These are phyloP conservation scores for Linaria vulgaris DNA, from an alignment of 257 asterid genomes.

Conservation along the genomic window DNA sequence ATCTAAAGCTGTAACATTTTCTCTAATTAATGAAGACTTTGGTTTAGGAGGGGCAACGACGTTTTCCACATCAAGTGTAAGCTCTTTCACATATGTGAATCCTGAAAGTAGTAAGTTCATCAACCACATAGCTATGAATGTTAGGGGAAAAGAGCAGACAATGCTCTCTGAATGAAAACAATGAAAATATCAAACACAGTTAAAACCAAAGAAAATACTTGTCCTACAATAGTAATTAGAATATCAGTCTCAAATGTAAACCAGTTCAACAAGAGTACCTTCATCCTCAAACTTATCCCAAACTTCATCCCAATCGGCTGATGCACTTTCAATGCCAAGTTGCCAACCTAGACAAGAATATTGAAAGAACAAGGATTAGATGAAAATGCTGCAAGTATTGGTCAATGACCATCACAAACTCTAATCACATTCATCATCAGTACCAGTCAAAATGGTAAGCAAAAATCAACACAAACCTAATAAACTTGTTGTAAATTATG, in stretches of 20 bases:
- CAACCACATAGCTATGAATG: conserved; percentile 4
- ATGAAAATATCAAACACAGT: not conserved
- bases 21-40: conserved; percentile 60
- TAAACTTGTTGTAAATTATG: not conserved
- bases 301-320: conserved; percentile 97
- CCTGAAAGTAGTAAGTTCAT: conserved; percentile 44
- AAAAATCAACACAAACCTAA: not conserved
- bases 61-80: conserved; percentile 86
- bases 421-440: conserved; percentile 30
- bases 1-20: conserved; percentile 46
- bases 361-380: conserved; percentile 18
- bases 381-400: conserved; percentile 16
- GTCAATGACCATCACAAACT: conserved; percentile 21
- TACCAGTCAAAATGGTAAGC: conserved; percentile 1
- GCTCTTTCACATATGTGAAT: conserved; percentile 76
- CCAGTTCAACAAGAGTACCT: conserved; percentile 46
- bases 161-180: not conserved
- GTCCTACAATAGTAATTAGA: not conserved
- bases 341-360: conserved; percentile 78
- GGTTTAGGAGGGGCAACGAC: conserved; percentile 78
- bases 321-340: conserved; percentile 80
- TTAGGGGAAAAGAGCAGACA: not conserved
- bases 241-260: not conserved
- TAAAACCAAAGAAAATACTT: not conserved
- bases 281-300: conserved; percentile 97